phyloP scores from a whole-genome alignment of 176 grass and related monocot genomes.

The Alloteropsis semialata region DNA sequence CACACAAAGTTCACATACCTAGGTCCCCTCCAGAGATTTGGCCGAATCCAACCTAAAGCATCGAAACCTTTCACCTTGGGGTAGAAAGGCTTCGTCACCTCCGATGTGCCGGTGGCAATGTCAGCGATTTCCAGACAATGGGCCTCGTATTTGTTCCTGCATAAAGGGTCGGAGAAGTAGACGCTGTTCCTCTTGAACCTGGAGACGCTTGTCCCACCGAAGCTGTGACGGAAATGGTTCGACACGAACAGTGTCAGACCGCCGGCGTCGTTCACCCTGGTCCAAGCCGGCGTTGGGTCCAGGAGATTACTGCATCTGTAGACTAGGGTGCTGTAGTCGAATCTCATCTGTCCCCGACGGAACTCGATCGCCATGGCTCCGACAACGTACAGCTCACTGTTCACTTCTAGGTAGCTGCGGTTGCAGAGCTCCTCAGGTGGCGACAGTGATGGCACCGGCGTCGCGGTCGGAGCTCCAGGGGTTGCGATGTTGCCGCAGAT shows the following conservation, averaged over 20 bases:
- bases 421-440: not conserved
- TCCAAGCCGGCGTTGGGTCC: not conserved
- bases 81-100: not conserved
- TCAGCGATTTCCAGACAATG: not conserved
- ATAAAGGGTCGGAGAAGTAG: not conserved
- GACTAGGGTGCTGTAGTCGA: not conserved
- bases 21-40: not conserved
- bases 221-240: not conserved
- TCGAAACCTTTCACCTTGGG: not conserved
- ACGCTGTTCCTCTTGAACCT: not conserved
- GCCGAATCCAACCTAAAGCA: slow-evolving; percentile 5
- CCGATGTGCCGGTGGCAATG: not conserved
- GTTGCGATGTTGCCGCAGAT: not conserved
- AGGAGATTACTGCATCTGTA: not conserved
- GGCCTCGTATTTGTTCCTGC: not conserved
- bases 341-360: not conserved
- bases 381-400: slow-evolving; percentile 26
- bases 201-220: not conserved
- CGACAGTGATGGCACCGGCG: not conserved
- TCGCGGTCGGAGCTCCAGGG: not conserved
- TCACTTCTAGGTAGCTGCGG: slow-evolving; percentile 8
- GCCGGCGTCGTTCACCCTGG: not conserved
- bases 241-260: not conserved
- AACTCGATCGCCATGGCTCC: not conserved
- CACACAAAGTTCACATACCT: not conserved